Evolutionary conservation across 805 yeast genomes (phyloP).

Genomic region (Ogataea sp.): DNA sequence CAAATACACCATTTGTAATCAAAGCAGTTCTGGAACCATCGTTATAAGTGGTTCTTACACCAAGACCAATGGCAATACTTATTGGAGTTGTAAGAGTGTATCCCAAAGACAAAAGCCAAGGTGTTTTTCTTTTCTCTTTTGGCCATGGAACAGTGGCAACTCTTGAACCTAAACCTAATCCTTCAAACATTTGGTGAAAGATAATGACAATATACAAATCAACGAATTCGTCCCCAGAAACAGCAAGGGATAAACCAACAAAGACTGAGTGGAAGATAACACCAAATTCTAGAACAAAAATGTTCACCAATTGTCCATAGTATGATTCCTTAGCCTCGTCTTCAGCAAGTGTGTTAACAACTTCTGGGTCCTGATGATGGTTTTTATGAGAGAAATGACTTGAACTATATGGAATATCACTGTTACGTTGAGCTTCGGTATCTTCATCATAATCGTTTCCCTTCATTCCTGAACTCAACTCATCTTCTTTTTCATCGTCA

Average conservation of each 20-base stretch:
- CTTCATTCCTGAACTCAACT: conserved; percentile 15
- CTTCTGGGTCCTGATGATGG: conserved; percentile 37
- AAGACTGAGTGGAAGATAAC: conserved; percentile 77
- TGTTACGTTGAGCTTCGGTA: conserved; percentile 22
- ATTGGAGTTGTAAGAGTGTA: conserved; percentile 61
- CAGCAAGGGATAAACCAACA: conserved; percentile 70
- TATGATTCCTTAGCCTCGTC: conserved; percentile 35
- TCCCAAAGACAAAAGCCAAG: conserved; percentile 47
- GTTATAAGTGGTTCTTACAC: conserved; percentile 55
- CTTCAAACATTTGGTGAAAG: conserved; percentile 80
- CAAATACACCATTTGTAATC: conserved; percentile 65
- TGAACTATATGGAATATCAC: conserved; percentile 26
- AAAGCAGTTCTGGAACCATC: conserved; percentile 52
- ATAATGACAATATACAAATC: conserved; percentile 62
- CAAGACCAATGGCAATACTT: conserved; percentile 72
- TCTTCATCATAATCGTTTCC: conserved; percentile 19
- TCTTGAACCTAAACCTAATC: conserved; percentile 78
- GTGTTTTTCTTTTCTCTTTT: conserved; percentile 35
- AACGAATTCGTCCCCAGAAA: conserved; percentile 68
- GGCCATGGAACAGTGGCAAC: conserved; percentile 49
- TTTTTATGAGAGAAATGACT: conserved; percentile 33
- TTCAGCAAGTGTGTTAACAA: conserved; percentile 29
- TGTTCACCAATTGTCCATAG: conserved; percentile 46
- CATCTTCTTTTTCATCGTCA: conserved; percentile 11
- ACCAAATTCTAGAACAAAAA: conserved; percentile 68